phyloP scores from a whole-genome alignment of 2,329 filamentous ascomycete species.

The Pyricularia pennisetigena region DNA sequence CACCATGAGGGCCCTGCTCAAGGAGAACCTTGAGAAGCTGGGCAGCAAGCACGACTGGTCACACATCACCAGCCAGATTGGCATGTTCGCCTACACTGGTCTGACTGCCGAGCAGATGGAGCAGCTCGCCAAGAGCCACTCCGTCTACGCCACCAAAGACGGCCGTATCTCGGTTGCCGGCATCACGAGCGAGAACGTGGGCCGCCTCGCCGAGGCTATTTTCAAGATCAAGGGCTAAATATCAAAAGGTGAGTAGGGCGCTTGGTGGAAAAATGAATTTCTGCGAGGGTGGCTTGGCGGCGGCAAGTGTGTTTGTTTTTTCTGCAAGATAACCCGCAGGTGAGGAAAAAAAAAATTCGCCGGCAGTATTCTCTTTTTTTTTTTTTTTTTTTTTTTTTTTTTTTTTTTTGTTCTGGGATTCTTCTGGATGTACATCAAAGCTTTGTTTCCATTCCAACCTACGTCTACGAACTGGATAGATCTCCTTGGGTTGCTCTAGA shows the following conservation, averaged over 20 bases:
- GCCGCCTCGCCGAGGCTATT: conserved; percentile 72
- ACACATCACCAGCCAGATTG: conserved; percentile 97
- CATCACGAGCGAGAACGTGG: conserved; percentile 71
- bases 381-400: neutral
- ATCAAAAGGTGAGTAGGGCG: neutral
- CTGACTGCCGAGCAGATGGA: conserved; percentile 89
- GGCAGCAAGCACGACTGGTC: conserved; percentile 97
- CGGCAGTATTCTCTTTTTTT: neutral
- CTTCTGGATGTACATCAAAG: neutral
- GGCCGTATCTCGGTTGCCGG: conserved; percentile 79
- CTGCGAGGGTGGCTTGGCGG: neutral
- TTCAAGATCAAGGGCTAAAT: conserved; percentile 67
- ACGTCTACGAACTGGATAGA: neutral
- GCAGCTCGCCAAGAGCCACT: conserved; percentile 83
- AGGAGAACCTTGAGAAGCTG: conserved; percentile 88
- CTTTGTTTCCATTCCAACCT: neutral
- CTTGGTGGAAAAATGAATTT: neutral
- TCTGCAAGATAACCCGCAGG: neutral
- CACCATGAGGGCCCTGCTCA: conserved; percentile 89
- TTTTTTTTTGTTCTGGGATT: neutral
- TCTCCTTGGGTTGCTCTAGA: neutral
- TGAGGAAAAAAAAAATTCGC: neutral
- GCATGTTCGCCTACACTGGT: conserved; percentile 99
- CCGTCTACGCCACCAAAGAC: conserved; percentile 93
- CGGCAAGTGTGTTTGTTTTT: neutral